phyloP scores from a whole-genome alignment of 139 green algal species.

The Gonium pectorale region DNA sequence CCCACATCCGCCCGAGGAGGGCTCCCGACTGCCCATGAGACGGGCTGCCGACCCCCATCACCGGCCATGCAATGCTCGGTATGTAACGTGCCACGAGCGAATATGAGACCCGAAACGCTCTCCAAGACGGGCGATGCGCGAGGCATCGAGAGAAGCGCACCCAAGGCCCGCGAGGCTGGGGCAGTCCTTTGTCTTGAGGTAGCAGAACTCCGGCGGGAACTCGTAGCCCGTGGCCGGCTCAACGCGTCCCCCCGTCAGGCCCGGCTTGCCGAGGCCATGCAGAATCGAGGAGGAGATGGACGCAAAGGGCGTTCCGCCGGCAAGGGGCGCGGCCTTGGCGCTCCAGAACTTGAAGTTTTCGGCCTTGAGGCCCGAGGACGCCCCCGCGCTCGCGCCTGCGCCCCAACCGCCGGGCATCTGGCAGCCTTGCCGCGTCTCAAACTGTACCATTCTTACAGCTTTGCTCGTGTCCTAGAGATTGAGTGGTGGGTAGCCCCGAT shows the following conservation, averaged over 20 bases:
- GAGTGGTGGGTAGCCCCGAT: too few relatives aligned
- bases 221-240: slow-evolving; percentile 49
- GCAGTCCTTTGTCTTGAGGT: slow-evolving; percentile 48
- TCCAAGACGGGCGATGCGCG: neutral
- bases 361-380: neutral
- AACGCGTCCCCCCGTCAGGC: neutral
- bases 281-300: neutral
- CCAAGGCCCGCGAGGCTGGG: slow-evolving; percentile 47
- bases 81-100: neutral
- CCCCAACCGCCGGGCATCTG: neutral
- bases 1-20: too few relatives aligned
- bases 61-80: neutral
- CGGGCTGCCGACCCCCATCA: neutral
- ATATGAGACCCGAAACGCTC: neutral
- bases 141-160: slow-evolving; percentile 19
- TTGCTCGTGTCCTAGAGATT: too few relatives aligned
- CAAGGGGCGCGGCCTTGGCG: neutral
- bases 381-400: neutral
- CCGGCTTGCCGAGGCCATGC: neutral
- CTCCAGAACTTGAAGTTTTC: slow-evolving; percentile 21
- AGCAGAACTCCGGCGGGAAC: slow-evolving; percentile 49
- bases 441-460: slow-evolving; percentile 6
- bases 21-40: too few relatives aligned
- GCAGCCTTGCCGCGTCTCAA: neutral
- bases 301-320: neutral